Percentiles rank a stretch among this genome's conserved stretches.
Conservation (phyloP, 306 rosid genomes). For the Cyamopsis tetragonoloba region DNA sequence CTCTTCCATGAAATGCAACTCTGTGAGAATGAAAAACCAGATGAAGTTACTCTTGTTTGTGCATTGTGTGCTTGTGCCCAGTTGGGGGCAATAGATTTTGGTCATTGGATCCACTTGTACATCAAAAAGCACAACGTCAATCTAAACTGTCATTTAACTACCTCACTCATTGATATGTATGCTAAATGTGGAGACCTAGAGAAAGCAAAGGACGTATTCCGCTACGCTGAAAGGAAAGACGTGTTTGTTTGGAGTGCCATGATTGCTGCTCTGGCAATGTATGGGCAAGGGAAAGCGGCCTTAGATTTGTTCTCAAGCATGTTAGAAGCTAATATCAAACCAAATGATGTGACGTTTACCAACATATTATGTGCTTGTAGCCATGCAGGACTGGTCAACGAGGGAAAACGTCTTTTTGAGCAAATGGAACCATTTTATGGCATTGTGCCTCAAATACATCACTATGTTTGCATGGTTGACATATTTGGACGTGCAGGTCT, state of each 20-base stretch:
- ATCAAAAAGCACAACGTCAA: constrained; percentile 43
- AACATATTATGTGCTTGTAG: constrained; percentile 59
- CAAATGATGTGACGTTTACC: constrained; percentile 59
- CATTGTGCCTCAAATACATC: constrained; percentile 50
- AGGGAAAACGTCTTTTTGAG: constrained; percentile 41
- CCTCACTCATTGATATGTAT: constrained; percentile 66
- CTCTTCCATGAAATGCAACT: constrained; percentile 50
- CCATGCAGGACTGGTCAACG: constrained; percentile 52
- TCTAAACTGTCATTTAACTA: constrained; percentile 45
- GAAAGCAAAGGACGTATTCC: constrained; percentile 51
- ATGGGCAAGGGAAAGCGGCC: constrained; percentile 54
- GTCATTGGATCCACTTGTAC: constrained; percentile 53
- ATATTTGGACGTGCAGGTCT: constrained; percentile 53
- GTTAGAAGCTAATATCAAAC: constrained; percentile 52
- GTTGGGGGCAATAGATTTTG: constrained; percentile 62
- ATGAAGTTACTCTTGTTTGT: constrained; percentile 57
- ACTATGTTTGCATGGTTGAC: constrained; percentile 56
- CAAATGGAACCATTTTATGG: constrained; percentile 55
- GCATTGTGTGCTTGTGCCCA: constrained; percentile 60
- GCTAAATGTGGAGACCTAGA: constrained; percentile 62
- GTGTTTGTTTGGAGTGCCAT: constrained; percentile 64
- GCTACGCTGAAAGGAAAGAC: constrained; percentile 42
- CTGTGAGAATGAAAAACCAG: constrained; percentile 41
- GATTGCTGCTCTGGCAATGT: constrained; percentile 68
- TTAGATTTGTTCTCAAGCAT: constrained; percentile 46